A percentile compares a stretch with the other conserved stretches of the same genome.
These are phyloP conservation scores for Euphorbia lathyris DNA, from an alignment of 345 rosid species.

Conservation along the genomic window DNA sequence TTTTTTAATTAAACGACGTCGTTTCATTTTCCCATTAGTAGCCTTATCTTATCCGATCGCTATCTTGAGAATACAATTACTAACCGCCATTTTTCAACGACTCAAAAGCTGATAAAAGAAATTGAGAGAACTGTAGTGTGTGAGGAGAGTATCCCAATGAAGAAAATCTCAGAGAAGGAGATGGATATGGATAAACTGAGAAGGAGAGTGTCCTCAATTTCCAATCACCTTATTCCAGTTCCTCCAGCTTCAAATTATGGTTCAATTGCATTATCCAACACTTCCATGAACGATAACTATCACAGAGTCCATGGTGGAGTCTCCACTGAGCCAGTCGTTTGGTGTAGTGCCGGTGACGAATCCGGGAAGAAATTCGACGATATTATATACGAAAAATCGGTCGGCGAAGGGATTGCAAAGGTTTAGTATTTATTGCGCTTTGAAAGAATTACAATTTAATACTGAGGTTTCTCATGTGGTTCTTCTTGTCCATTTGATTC, in stretches of 20 bases:
- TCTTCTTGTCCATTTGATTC: too few species aligned
- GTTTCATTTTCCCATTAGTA: neutral
- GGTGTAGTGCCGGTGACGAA: conserved; percentile 50
- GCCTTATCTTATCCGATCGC: conserved; percentile 4
- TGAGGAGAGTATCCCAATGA: neutral
- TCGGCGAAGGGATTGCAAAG: conserved; percentile 86
- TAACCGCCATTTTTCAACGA: conserved; percentile 3
- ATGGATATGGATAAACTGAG: conserved; percentile 30
- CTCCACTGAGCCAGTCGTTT: conserved; percentile 45
- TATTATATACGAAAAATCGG: conserved; percentile 77
- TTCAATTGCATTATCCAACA: conserved; percentile 30
- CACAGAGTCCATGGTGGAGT: conserved; percentile 79
- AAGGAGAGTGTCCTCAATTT: conserved; percentile 51
- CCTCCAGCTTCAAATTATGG: conserved; percentile 9
- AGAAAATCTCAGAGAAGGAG: conserved; percentile 27
- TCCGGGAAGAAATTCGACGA: conserved; percentile 53
- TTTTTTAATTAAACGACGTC: neutral
- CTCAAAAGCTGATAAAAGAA: neutral
- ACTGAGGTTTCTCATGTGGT: neutral
- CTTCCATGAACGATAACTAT: conserved; percentile 57
- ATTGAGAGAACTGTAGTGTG: too few species aligned
- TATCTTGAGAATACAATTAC: neutral
- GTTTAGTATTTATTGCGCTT: conserved; percentile 23
- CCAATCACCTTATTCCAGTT: conserved; percentile 45
- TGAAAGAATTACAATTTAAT: too few species aligned